phyloP scores from a whole-genome alignment of 148 eudicot genomes.

The Chenopodium quinoa region DNA sequence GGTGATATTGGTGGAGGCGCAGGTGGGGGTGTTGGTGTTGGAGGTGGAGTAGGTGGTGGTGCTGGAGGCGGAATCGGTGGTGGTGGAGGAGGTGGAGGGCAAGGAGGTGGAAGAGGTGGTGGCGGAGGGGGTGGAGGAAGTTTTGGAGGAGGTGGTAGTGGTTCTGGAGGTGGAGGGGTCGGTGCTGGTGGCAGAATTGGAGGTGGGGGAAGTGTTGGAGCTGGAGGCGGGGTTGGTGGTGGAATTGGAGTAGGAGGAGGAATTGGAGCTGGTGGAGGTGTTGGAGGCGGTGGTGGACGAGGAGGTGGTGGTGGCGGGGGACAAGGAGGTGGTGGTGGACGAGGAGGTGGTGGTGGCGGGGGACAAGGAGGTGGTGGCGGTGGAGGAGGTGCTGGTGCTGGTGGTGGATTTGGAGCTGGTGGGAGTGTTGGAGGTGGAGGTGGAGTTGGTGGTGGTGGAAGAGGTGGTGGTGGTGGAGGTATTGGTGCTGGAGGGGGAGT shows the following conservation, averaged over 20 bases:
- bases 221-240: background rate
- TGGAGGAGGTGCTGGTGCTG: too few relatives aligned
- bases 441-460: too few relatives aligned
- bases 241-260: background rate
- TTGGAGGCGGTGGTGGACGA: too few relatives aligned
- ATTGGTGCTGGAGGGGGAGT: too few relatives aligned
- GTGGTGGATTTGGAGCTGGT: too few relatives aligned
- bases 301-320: too few relatives aligned
- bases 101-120: background rate
- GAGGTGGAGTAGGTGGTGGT: background rate
- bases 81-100: background rate
- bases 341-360: too few relatives aligned
- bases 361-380: too few relatives aligned
- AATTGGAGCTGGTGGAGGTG: background rate
- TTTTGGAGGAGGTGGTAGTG: background rate
- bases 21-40: background rate
- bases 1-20: background rate
- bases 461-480: too few relatives aligned
- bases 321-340: too few relatives aligned
- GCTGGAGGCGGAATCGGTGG: background rate
- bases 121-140: background rate
- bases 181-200: background rate
- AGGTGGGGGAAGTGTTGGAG: background rate
- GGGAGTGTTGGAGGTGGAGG: too few relatives aligned
- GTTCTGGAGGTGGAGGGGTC: background rate